Evolutionary conservation across 805 yeast species (phyloP), one percentile per base, ranked within the genome.

Genomic region (Candida silvicultrix): DNA sequence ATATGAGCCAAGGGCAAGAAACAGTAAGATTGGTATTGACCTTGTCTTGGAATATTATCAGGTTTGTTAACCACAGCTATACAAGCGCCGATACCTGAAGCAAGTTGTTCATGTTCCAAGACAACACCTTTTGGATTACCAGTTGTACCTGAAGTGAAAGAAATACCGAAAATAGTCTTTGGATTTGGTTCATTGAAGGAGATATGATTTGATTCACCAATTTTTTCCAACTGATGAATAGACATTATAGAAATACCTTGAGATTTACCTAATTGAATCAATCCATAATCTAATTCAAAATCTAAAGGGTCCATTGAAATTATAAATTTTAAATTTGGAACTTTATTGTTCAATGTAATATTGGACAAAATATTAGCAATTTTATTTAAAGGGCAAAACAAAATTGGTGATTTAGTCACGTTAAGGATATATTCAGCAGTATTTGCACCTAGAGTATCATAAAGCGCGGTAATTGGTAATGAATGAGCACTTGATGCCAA

Each of bases 121-220:
- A 73, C 67, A 19, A 74, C 84, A 29, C 85, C 85, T 58, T 80
- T 79, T 37, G 85, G 85, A 18, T 70, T 57, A 9, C 83, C 83
- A 4, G 83, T 76, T 2, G 85, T 80, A 25, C 85, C 85, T 0
- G 82, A 76, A 5, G 85, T 80, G 59, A 78, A 79, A 35, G 77
- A 74, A 41, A 80, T 71, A 23, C 83, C 74, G 49, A 72, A 66
- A 4, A 62, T 47, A 37, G 66, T 66, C 5, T 70, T 66, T 1
- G 74, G 71, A 2, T 51, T 57, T 5, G 83, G 79, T 5, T 71
- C 72, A 34, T 51, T 43, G 50, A 54, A 48, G 4, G 67, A 54
- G 7, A 48, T 36, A 9, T 52, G 51, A 10, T 74, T 67, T 48
- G 72, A 54, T 49, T 50, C 57, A 38, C 74, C 77, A 50, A 73